phyloP scores from a whole-genome alignment of 2,329 filamentous ascomycete genomes.

The Immersiporthe knoxdaviesiana region DNA sequence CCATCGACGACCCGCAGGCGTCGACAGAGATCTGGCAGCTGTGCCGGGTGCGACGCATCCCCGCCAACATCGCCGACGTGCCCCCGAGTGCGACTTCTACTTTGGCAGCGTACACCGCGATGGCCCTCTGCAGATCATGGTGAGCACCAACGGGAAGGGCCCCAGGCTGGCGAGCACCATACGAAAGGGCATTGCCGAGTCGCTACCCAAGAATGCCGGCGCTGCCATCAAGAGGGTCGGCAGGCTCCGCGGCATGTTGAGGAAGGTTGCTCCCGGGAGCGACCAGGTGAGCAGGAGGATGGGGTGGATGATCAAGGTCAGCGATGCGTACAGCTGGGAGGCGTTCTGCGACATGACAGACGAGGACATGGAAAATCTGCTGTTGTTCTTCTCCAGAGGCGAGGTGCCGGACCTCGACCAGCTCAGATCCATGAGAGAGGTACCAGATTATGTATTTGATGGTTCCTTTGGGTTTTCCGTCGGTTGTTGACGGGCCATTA shows the following conservation, averaged over 20 bases:
- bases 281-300: constrained; percentile 85
- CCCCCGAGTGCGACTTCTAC: constrained; percentile 98
- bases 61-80: constrained; percentile 96
- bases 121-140: constrained; percentile 96
- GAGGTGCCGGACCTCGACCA: constrained; percentile 60
- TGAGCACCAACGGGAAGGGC: constrained; percentile 96
- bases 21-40: constrained; percentile 90
- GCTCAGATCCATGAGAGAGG: constrained; percentile 57
- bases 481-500: constrained; percentile 36
- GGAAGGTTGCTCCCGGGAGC: constrained; percentile 71
- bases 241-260: constrained; percentile 74
- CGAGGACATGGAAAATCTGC: constrained; percentile 80
- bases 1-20: constrained; percentile 91
- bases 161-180: constrained; percentile 89
- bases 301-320: constrained; percentile 93
- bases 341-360: constrained; percentile 83
- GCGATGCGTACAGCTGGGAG: constrained; percentile 82
- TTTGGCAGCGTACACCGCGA: constrained; percentile 96
- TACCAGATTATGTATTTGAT: constrained; percentile 57
- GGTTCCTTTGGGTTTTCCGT: constrained; percentile 64
- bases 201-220: constrained; percentile 78
- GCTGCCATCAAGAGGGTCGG: constrained; percentile 86
- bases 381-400: constrained; percentile 65
- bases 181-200: constrained; percentile 76
- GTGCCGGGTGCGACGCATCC: constrained; percentile 81